Percentiles rank a stretch among this genome's conserved stretches.
These are phyloP conservation scores for Craterostigma plantagineum DNA, from an alignment of 257 asterid genomes.

Conservation along the genomic window DNA sequence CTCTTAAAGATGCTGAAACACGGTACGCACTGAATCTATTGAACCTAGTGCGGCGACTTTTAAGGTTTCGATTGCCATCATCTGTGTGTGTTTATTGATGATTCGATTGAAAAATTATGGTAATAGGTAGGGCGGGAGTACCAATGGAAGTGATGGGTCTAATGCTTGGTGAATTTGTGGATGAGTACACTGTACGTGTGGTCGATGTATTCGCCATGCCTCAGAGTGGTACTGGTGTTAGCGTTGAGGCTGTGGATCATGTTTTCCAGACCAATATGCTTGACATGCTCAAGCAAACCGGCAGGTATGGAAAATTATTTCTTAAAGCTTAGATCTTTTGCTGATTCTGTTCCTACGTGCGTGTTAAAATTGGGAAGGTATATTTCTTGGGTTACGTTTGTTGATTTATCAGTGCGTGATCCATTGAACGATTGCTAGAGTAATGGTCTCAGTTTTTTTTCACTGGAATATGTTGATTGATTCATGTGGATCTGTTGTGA, in stretches of 20 bases:
- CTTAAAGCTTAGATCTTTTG: not conserved
- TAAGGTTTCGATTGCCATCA: slow-evolving; percentile 20
- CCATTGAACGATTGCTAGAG: too few species aligned
- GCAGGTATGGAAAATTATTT: slow-evolving; percentile 26
- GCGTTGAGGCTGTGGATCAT: slow-evolving; percentile 97
- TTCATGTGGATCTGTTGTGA: too few species aligned
- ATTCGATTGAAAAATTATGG: not conserved
- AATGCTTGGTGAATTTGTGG: slow-evolving; percentile 94
- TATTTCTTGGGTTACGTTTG: too few species aligned
- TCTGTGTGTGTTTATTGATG: slow-evolving; percentile 1
- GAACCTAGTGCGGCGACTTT: slow-evolving; percentile 10
- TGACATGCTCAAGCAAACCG: slow-evolving; percentile 97
- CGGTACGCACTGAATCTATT: too few species aligned
- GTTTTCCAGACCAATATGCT: slow-evolving; percentile 97
- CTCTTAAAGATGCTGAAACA: slow-evolving; percentile 95
- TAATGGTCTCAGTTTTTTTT: too few species aligned
- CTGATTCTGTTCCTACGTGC: not conserved
- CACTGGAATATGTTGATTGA: too few species aligned
- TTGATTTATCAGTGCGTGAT: too few species aligned
- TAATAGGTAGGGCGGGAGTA: slow-evolving; percentile 80
- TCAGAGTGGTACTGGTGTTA: slow-evolving; percentile 96
- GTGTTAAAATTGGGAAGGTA: too few species aligned
- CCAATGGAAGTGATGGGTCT: slow-evolving; percentile 99
- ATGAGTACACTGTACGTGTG: slow-evolving; percentile 86
- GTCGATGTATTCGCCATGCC: slow-evolving; percentile 99